Evolutionary conservation across 2,329 filamentous ascomycete genomes (phyloP).

Genomic region (Dendrostoma leiphaemia): DNA sequence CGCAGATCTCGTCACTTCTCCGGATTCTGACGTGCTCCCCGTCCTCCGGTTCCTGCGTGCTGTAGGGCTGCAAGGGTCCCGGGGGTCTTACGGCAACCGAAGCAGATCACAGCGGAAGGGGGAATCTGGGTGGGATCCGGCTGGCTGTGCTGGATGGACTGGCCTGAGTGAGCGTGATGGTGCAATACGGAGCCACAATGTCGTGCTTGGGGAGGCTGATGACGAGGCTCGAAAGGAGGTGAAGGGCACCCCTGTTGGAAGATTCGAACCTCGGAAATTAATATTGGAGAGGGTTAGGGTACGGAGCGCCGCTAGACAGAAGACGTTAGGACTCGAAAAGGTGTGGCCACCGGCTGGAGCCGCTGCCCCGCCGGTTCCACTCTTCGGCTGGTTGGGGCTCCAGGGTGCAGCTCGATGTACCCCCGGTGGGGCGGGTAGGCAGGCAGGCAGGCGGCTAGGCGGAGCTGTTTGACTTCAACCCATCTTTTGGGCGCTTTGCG

Average conservation of each 20-base stretch:
- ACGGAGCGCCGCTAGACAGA: background rate
- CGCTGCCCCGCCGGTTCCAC: background rate
- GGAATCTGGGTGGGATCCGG: no score
- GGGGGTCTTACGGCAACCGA: background rate
- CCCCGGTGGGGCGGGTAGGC: no score
- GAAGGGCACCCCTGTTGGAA: background rate
- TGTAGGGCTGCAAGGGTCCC: slow-evolving; percentile 14
- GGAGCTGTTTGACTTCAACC: no score
- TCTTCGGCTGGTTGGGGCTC: no score
- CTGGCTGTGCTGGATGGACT: background rate
- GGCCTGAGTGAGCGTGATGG: background rate
- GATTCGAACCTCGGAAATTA: no score
- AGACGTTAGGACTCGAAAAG: no score
- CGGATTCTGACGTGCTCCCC: slow-evolving; percentile 8
- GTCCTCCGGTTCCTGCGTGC: slow-evolving; percentile 4
- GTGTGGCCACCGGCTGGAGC: background rate
- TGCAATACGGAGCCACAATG: slow-evolving; percentile 1
- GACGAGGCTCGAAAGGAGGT: background rate
- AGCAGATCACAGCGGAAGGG: background rate
- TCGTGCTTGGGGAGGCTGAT: slow-evolving; percentile 9
- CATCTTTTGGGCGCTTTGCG: no score
- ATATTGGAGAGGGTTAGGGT: background rate
- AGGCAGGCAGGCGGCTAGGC: no score
- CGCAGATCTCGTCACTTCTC: slow-evolving; percentile 4
- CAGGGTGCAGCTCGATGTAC: no score